Percentiles rank a stretch among this genome's conserved stretches.
Evolutionary conservation across 345 rosid species (phyloP).

Genomic region (Gossypium ekmanianum): DNA sequence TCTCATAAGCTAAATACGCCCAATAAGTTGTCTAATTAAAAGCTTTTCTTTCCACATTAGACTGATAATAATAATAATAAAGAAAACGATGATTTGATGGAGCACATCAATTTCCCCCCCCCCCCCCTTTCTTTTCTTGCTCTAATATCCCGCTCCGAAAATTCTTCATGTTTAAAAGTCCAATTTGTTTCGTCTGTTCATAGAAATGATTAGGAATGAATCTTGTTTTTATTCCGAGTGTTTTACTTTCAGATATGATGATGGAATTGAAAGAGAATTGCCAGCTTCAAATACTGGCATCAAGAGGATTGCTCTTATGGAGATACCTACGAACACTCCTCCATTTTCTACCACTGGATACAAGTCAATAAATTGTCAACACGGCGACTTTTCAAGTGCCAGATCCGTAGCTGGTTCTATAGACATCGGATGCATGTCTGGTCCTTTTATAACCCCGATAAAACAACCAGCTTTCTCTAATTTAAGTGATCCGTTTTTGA

Average conservation of each 20-base stretch:
- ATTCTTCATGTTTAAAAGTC: background rate
- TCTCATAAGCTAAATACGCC: background rate
- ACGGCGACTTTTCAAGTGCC: slow-evolving; percentile 14
- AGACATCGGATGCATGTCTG: slow-evolving; percentile 16
- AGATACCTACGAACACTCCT: slow-evolving; percentile 39
- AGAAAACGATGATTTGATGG: background rate
- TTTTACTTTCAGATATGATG: slow-evolving; percentile 29
- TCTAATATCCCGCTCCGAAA: background rate
- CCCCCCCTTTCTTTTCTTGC: background rate
- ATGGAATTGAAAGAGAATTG: slow-evolving; percentile 22
- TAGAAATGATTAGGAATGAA: background rate
- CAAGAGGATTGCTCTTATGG: slow-evolving; percentile 56
- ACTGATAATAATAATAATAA: background rate
- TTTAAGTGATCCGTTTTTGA: slow-evolving; percentile 28
- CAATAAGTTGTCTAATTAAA: background rate
- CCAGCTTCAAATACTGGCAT: slow-evolving; percentile 16
- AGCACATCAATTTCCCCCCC: background rate
- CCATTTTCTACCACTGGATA: slow-evolving; percentile 13
- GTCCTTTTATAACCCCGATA: slow-evolving; percentile 42
- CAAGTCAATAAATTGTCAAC: slow-evolving; percentile 15
- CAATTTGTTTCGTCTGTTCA: background rate
- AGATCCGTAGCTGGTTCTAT: slow-evolving; percentile 16
- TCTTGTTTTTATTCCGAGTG: background rate
- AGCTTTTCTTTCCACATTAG: background rate
- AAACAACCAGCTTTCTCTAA: slow-evolving; percentile 28